A percentile compares a stretch with the other conserved stretches of the same genome.
These are phyloP conservation scores for Byssothecium circinans DNA, from an alignment of 2,329 filamentous ascomycete species.

Conservation along the genomic window DNA sequence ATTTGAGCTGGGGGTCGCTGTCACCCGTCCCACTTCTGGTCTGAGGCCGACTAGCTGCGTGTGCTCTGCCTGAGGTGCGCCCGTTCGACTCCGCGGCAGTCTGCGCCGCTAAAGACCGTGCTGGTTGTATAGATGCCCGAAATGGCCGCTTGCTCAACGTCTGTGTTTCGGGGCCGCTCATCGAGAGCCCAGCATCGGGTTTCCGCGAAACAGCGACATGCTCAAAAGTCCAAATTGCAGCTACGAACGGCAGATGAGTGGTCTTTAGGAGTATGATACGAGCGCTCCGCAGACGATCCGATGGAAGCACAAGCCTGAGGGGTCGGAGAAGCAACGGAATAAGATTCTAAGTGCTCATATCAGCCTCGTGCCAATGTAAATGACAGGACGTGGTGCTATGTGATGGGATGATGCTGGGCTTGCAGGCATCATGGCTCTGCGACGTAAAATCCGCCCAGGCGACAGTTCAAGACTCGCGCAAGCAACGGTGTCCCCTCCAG, in stretches of 20 bases:
- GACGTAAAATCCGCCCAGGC: slow-evolving; percentile 27
- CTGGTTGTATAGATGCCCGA: slow-evolving; percentile 37
- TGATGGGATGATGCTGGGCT: not conserved
- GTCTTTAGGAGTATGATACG: slow-evolving; percentile 62
- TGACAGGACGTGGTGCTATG: not conserved
- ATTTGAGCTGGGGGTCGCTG: slow-evolving; percentile 36
- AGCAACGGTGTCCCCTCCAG: slow-evolving; percentile 10
- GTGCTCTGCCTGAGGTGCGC: slow-evolving; percentile 16
- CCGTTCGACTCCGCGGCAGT: slow-evolving; percentile 21
- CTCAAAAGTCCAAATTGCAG: slow-evolving; percentile 68
- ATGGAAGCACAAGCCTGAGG: slow-evolving; percentile 67
- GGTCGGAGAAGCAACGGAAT: slow-evolving; percentile 73
- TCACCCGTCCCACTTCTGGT: slow-evolving; percentile 27
- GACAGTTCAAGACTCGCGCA: slow-evolving; percentile 23
- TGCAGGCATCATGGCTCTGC: slow-evolving; percentile 7
- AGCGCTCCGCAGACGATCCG: slow-evolving; percentile 63
- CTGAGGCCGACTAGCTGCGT: slow-evolving; percentile 24
- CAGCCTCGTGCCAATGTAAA: slow-evolving; percentile 28
- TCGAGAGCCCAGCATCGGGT: slow-evolving; percentile 24
- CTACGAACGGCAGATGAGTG: slow-evolving; percentile 68
- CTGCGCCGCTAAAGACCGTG: slow-evolving; percentile 31
- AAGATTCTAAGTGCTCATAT: slow-evolving; percentile 60
- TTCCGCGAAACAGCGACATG: slow-evolving; percentile 27
- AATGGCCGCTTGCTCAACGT: slow-evolving; percentile 26
- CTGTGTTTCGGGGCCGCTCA: slow-evolving; percentile 38